Base-by-base conservation (phyloP, 2,329 filamentous ascomycete genomes). In the Fusarium pseudograminearum region DNA sequence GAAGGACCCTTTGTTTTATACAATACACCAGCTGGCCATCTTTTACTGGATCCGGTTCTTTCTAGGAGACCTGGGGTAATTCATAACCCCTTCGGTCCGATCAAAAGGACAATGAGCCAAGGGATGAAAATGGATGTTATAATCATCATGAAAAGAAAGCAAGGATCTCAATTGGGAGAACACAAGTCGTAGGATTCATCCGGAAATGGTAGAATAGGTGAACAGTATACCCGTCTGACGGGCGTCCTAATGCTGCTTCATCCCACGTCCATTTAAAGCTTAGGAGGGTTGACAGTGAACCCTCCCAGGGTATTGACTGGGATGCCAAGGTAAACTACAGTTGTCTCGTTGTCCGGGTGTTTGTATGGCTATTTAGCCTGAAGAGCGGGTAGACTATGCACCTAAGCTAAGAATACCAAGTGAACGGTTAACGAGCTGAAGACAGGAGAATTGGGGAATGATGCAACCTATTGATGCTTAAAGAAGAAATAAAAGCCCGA, bases 271-370 rank as follows among this genome's bases (percentile, higher is more conserved):
- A 44, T 42, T 55, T 31, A 8, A 24, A 45, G 16, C 36, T 22
- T 45, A 44, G 58, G 36, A 63, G 34, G 60, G 60, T 63, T 41
- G 60, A 63, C 60, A 63, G 60, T 63, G 60, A 63, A 33, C 60
- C 60, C 60, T 63, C 60, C 60, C 30, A 34, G 48, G 45, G 36
- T 30, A 42, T 38, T 45, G 20, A 42, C 24, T 41, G 51, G 44
- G 28, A 30, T 45, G 59, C 61, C 60, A 64, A 64, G 59, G 18
- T 24, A 52, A 34, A 46, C 44, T 48, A 30, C 42, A 63, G 15
- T 14, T 11, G 20, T 54, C 11, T 14, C 14, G 24, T 30, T 18
- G 31, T 24, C 31, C 34, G 48, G 48, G 24, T 52, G 48, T 52
- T 52, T 52, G 11, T 7, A 12, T 36, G 15, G 20, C 8, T 16